Evolutionary conservation across 345 rosid genomes (phyloP), one percentile per base, ranked within the genome.

Genomic region (Anacardium occidentale): DNA sequence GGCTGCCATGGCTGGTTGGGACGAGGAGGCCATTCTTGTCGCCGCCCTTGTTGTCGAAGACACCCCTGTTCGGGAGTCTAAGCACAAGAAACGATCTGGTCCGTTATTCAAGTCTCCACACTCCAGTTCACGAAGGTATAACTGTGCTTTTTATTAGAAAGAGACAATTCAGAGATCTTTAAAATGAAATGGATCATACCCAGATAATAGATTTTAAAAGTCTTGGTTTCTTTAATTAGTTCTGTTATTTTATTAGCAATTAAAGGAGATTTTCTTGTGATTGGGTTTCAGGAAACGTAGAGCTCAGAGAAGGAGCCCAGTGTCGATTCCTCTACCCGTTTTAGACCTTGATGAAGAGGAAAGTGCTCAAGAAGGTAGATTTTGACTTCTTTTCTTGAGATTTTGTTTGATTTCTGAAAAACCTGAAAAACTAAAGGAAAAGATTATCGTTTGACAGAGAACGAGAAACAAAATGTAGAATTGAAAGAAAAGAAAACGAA

Each of bases 1-100:
- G 79, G 99, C 93, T 2, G 97, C 96, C 78, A 79, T 91, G 96
- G 98, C 96, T 15, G 99, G 99, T 20, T 95, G 99, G 99, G 98
- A 95, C 60, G 99, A 91, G 59, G 97, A 91, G 62, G 88, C 97
- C 29, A 86, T 95, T 44, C 65, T 95, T 2, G 34, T 88, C 5
- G 97, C 98, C 20, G 85, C 87, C 75, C 87, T 91, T 26, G 82
- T 88, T 0, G 97, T 92, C 0, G 98, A 92, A 5, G 99, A 95
- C 81, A 91, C 98, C 8, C 98, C 98, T 0, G 98, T 91, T 71
- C 85, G 85, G 42, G 79, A 75, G 22, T 74, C 74, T 73, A 95
- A 88, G 75, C 78, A 81, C 58, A 88, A 80, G 78, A 89, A 83
- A 74, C 91, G 90, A 26, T 78, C 87, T n/a, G 87, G 71, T 82